Conservation (phyloP, 2,329 filamentous ascomycete species). For the Teratosphaeria pseudoeucalypti region DNA sequence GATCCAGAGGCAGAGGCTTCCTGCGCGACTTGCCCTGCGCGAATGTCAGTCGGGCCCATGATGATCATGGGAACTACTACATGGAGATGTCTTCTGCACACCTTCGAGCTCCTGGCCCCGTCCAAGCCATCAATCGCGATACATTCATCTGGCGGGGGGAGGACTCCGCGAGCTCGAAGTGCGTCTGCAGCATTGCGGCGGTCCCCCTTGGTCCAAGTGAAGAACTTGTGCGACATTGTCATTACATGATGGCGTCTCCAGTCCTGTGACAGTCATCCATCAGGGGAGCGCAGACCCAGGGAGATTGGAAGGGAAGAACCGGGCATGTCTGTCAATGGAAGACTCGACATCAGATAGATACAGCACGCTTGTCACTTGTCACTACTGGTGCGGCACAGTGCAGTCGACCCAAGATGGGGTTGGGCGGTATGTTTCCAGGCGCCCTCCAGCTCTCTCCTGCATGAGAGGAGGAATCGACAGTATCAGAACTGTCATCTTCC, state of each 20-base stretch:
- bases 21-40: conserved; percentile 11
- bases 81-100: neutral
- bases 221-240: conserved; percentile 31
- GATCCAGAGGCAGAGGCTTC: conserved; percentile 17
- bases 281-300: neutral
- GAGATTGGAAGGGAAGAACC: neutral
- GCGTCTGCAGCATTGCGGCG: conserved; percentile 21
- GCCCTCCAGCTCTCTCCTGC: neutral
- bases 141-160: conserved; percentile 26
- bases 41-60: neutral
- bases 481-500: neutral
- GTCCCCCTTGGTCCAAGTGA: conserved; percentile 35
- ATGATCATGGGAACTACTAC: neutral
- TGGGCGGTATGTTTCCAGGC: neutral
- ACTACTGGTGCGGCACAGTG: neutral
- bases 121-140: conserved; percentile 20
- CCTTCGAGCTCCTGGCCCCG: conserved; percentile 11
- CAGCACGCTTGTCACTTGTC: neutral
- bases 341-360: neutral
- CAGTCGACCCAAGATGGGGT: neutral
- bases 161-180: conserved; percentile 29
- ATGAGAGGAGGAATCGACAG: neutral
- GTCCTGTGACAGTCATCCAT: neutral
- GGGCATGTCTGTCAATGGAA: too few species aligned
- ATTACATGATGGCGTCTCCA: neutral